Evolutionary conservation across 2,329 filamentous ascomycete genomes (phyloP), one percentile per base, ranked within the genome.

Genomic region (Fusarium burgessii): DNA sequence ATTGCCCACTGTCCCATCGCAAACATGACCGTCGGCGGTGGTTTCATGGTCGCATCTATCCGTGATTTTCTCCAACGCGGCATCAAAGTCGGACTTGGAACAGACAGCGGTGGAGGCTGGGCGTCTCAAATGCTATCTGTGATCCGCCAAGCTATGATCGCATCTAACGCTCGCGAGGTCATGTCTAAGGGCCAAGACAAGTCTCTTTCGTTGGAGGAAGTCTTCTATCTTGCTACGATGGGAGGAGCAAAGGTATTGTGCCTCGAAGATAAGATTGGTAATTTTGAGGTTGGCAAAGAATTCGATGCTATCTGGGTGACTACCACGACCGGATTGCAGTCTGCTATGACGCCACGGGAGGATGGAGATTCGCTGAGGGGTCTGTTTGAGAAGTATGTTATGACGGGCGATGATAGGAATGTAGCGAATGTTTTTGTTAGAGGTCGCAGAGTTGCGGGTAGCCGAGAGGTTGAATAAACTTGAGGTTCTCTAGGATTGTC

Each of bases 371-470:
- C 54, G 0, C 2, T 66, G 7, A 66, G 54, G 9, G 45, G 41
- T 0, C 11, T 66, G 8, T 66, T 66, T 29, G 63, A 66, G 25
- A 66, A 66, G n/a, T 66, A 66, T 33, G 15, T 66, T 1, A 66
- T 66, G 62, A 66, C 63, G 1, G 63, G 62, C 9, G 63, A 66
- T 20, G 63, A 66, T 17, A 41, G 63, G 15, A 66, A 66, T 9
- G 46, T 66, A 2, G 54, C 63, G 9, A 54, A 66, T 9, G 63
- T 66, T 3, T 66, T 52, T 54, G 46, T 66, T 0, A 60, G 14
- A n/a, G 63, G 63, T 1, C 41, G 35, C 2, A 42, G 54, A 47
- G 63, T 66, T 8, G 54, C 54, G 0, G 62, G 63, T 1, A 40
- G 18, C 11, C n/a, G 41, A 17, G 7, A 33, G 2, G 25, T 32